Percentiles rank a stretch among this genome's conserved stretches.
Evolutionary conservation across 306 rosid genomes (phyloP).

Genomic region (Quercus variabilis): DNA sequence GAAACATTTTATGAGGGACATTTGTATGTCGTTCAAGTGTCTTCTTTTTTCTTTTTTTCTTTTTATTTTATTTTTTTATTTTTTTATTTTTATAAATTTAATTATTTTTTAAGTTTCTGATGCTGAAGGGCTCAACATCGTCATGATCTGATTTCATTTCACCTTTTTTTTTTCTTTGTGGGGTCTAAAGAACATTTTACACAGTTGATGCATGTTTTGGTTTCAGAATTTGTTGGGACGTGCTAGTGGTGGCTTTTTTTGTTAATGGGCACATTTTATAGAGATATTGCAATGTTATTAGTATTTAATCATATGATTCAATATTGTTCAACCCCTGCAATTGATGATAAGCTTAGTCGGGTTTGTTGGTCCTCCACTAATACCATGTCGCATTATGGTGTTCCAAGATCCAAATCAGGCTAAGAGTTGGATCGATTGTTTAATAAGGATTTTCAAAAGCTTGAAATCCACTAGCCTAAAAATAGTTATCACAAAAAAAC

Average conservation of each 20-base stretch:
- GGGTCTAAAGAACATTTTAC: not conserved
- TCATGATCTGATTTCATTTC: not conserved
- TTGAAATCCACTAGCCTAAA: not conserved
- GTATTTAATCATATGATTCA: not conserved
- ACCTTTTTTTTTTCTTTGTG: not conserved
- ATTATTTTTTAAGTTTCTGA: not conserved
- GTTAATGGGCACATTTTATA: not conserved
- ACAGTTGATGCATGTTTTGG: not conserved
- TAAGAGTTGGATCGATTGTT: not conserved
- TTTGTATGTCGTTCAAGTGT: not conserved
- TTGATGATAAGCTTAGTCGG: slow-evolving; percentile 9
- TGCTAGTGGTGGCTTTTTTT: slow-evolving; percentile 7
- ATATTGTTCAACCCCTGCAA: not conserved
- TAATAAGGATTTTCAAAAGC: not conserved
- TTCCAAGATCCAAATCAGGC: not conserved
- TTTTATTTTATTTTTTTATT: no score
- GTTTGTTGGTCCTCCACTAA: slow-evolving; percentile 19
- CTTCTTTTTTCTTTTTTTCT: no score
- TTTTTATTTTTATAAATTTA: no score
- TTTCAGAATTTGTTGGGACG: slow-evolving; percentile 5
- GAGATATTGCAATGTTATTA: not conserved
- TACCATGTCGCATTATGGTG: not conserved
- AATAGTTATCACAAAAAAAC: no score
- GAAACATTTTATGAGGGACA: not conserved
- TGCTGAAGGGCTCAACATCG: not conserved